Evolutionary conservation across 495 filamentous ascomycete genomes (phyloP).

Genomic region (Penicillium riverlandense): DNA sequence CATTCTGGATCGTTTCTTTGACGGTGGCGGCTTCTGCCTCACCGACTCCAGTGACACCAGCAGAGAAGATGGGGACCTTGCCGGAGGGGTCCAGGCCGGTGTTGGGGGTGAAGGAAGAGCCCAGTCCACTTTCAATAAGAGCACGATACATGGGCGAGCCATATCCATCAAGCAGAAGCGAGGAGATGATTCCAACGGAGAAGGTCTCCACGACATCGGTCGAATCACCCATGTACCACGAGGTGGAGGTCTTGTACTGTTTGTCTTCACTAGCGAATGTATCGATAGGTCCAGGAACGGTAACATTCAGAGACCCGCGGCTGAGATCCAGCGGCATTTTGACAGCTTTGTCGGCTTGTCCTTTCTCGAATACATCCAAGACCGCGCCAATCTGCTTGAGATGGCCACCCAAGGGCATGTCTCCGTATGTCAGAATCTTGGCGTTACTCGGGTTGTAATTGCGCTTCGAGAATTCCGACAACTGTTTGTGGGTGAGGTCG

Average conservation of each 20-base stretch:
- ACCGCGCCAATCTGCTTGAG: constrained; percentile 66
- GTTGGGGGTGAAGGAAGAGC: constrained; percentile 89
- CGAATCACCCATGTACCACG: constrained; percentile 83
- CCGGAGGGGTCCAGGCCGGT: constrained; percentile 79
- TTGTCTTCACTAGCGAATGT: constrained; percentile 75
- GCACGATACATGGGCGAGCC: constrained; percentile 87
- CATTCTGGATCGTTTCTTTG: constrained; percentile 61
- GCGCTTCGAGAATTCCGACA: constrained; percentile 76
- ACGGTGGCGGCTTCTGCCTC: constrained; percentile 70
- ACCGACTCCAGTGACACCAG: constrained; percentile 81
- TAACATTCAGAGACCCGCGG: constrained; percentile 57
- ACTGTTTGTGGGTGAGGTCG: constrained; percentile 79
- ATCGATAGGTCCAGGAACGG: constrained; percentile 77
- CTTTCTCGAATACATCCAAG: constrained; percentile 62
- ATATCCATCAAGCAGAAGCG: constrained; percentile 83
- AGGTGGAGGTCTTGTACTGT: constrained; percentile 88
- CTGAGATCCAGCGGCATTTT: constrained; percentile 69
- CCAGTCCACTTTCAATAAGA: constrained; percentile 85
- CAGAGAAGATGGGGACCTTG: constrained; percentile 73
- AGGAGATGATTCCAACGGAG: constrained; percentile 71
- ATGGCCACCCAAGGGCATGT: constrained; percentile 80
- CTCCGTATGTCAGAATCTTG: constrained; percentile 90
- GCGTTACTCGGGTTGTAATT: constrained; percentile 97
- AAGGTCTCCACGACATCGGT: constrained; percentile 80
- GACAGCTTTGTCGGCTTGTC: constrained; percentile 61